Evolutionary conservation across 148 eudicot genomes (phyloP).

Genomic region (Persicaria maculosa): DNA sequence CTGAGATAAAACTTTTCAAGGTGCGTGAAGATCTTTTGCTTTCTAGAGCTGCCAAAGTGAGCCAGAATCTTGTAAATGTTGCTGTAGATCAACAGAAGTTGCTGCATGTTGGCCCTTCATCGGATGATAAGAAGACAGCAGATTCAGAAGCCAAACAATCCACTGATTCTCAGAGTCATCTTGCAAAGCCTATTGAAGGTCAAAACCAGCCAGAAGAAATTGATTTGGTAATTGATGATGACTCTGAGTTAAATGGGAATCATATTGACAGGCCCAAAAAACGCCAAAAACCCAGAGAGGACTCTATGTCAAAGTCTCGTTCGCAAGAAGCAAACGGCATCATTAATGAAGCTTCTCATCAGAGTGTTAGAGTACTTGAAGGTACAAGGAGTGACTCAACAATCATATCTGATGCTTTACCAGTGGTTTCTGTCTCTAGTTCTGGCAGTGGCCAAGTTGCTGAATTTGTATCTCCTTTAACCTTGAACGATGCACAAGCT

Average conservation of each 20-base stretch:
- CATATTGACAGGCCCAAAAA: constrained; percentile 20
- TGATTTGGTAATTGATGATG: constrained; percentile 17
- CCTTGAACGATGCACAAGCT: constrained; percentile 21
- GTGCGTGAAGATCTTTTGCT: constrained; percentile 38
- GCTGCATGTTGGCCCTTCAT: constrained; percentile 7
- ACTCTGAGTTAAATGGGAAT: constrained; percentile 12
- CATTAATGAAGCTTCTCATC: constrained; percentile 25
- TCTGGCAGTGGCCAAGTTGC: constrained; percentile 13
- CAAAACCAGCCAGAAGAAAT: constrained; percentile 17
- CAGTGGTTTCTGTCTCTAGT: not conserved
- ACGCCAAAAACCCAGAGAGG: constrained; percentile 17
- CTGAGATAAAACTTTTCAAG: constrained; percentile 42
- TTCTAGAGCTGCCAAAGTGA: constrained; percentile 25
- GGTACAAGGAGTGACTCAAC: constrained; percentile 14
- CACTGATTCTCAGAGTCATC: constrained; percentile 15
- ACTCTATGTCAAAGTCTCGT: constrained; percentile 10
- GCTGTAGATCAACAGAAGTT: constrained; percentile 13
- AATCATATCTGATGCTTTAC: constrained; percentile 22
- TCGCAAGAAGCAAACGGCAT: constrained; percentile 22
- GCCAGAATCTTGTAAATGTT: constrained; percentile 12
- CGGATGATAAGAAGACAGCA: constrained; percentile 15
- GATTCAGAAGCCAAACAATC: constrained; percentile 10
- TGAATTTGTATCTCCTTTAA: constrained; percentile 14
- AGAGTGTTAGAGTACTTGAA: constrained; percentile 17
- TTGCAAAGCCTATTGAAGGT: constrained; percentile 22